Evolutionary conservation across 176 grass and related monocot genomes (phyloP), one percentile per base, ranked within the genome.

Genomic region (Pontederia crassipes): DNA sequence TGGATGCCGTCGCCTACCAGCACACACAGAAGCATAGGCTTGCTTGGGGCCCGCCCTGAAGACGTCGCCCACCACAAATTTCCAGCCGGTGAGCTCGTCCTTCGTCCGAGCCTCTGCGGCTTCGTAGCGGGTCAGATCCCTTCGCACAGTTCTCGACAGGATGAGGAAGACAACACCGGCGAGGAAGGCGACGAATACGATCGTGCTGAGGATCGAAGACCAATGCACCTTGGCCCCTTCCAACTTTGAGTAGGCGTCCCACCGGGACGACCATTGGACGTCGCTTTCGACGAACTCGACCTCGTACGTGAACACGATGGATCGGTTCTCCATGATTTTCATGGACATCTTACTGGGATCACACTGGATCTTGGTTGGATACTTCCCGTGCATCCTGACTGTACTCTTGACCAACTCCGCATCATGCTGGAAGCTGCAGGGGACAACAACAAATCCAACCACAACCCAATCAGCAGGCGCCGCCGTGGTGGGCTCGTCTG

Each of bases 191-290:
- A 89, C 66, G 35, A 89, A 70, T 12, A 81, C 65, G 17, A 84
- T 62, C 52, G 86, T 84, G 49, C 75, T 84, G 58, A 89, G 81
- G 64, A 89, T 89, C 14, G 86, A 89, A 62, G 84, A 84, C 86
- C 86, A 89, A 63, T 81, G 86, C 49, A 89, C 86, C 67, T 74
- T 77, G 10, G 77, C 66, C 1, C 86, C 86, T 0, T 79, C 86
- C 86, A 81, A 78, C 49, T 84, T 56, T 2, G 84, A 72, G 61
- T 89, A 89, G 14, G 74, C 67, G 72, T 89, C 78, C 86, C 86
- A 89, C 9, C 86, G 81, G 13, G 86, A 89, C 15, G 81, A 81
- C 86, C 86, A 89, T 62, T 65, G 49, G 45, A 81, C 27, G 48
- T 35, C 8, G 62, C 86, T 81, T 67, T 81, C 74, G 7, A 72